phyloP scores from a whole-genome alignment of 2,329 filamentous ascomycete species.

The Phialophora verrucosa region DNA sequence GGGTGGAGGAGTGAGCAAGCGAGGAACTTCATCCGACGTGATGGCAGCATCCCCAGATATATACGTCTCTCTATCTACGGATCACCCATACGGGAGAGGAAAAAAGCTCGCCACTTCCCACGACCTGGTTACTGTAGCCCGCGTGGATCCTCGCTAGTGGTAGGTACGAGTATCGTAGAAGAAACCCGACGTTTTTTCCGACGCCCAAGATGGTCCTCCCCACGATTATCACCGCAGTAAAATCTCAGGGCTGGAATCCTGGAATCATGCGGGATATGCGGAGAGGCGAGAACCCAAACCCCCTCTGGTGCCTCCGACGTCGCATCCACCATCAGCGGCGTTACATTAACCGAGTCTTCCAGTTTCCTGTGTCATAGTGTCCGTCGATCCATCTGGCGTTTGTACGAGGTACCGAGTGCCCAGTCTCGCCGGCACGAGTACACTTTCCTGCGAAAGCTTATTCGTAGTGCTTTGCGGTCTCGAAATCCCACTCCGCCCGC shows the following conservation, averaged over 20 bases:
- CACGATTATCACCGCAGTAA: neutral
- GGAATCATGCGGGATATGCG: neutral
- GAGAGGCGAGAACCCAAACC: neutral
- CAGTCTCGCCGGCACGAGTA: neutral
- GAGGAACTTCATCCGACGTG: neutral
- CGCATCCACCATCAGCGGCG: neutral
- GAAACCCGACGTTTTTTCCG: constrained; percentile 13
- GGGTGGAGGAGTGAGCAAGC: neutral
- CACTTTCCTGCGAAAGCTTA: neutral
- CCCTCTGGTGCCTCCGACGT: neutral
- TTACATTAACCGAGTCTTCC: neutral
- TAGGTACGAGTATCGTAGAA: too few relatives aligned
- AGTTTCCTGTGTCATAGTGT: neutral
- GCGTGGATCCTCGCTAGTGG: neutral
- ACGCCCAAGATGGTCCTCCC: neutral
- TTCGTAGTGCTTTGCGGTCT: too few relatives aligned
- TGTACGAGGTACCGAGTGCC: too few relatives aligned
- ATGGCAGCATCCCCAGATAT: neutral
- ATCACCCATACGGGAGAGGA: neutral
- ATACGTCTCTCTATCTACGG: neutral
- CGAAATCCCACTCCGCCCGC: neutral
- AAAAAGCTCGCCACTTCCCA: neutral
- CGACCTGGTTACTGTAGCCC: neutral
- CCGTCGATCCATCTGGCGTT: neutral
- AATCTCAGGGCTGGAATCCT: neutral